Conservation (phyloP, 306 rosid species). For the Rosa persica region DNA sequence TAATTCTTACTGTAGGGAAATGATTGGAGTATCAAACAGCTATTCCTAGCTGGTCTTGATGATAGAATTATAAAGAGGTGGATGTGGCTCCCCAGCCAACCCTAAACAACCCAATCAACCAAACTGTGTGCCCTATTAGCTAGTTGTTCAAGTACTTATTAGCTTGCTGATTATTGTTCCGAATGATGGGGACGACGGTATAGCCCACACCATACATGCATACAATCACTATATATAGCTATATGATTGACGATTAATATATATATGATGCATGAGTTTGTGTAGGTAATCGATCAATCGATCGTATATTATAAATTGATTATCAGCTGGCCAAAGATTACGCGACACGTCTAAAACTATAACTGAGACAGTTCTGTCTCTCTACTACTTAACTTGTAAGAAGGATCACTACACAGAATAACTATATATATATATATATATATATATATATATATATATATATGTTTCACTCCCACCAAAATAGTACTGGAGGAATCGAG, state of each 20-base stretch:
- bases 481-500: background rate
- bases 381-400: background rate
- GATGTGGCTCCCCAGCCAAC: background rate
- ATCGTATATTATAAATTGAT: background rate
- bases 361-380: background rate
- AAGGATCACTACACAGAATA: background rate
- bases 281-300: background rate
- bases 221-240: background rate
- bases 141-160: background rate
- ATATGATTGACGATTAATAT: slow-evolving; percentile 15
- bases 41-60: background rate
- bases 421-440: background rate
- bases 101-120: slow-evolving; percentile 4
- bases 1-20: background rate
- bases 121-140: background rate
- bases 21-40: background rate
- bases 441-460: background rate
- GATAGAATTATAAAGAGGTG: background rate
- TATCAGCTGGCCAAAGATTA: slow-evolving; percentile 19
- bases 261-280: background rate
- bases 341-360: slow-evolving; percentile 7
- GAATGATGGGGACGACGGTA: slow-evolving; percentile 5
- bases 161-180: background rate
- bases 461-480: background rate
- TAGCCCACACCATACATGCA: background rate